Percentiles rank a stretch among this genome's conserved stretches.
Conservation (phyloP, 768 basidiomycete species). For the Omphalotus guepiniiformis region DNA sequence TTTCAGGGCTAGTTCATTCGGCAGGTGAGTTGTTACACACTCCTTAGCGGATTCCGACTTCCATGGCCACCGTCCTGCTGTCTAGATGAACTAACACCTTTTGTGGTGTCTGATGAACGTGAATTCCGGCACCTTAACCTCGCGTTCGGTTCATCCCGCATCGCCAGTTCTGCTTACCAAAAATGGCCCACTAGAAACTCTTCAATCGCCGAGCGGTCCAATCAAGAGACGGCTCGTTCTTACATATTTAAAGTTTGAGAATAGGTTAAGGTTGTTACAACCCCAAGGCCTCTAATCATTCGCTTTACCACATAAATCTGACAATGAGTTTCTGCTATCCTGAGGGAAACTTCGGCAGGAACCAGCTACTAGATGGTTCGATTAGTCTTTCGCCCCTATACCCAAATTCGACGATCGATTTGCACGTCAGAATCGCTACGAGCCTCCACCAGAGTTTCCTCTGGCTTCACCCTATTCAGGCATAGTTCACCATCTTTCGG, state of each 20-base stretch:
- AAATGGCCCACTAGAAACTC: slow-evolving; percentile 81
- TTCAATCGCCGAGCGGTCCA: slow-evolving; percentile 80
- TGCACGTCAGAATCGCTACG: slow-evolving; percentile 95
- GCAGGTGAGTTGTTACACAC: slow-evolving; percentile 89
- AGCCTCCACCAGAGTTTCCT: slow-evolving; percentile 96
- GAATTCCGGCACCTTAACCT: slow-evolving; percentile 77
- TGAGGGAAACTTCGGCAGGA: slow-evolving; percentile 87
- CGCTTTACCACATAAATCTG: slow-evolving; percentile 72
- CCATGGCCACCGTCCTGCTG: slow-evolving; percentile 87
- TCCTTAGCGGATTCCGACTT: slow-evolving; percentile 84
- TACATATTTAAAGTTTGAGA: slow-evolving; percentile 83
- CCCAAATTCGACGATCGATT: slow-evolving; percentile 94
- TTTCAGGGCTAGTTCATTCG: slow-evolving; percentile 90
- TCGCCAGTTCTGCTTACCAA: slow-evolving; percentile 68
- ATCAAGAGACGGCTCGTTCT: slow-evolving; percentile 80
- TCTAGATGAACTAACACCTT: slow-evolving; percentile 85
- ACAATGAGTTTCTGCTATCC: slow-evolving; percentile 51
- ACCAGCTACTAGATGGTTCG: slow-evolving; percentile 93
- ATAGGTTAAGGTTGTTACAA: slow-evolving; percentile 85
- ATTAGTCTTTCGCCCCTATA: slow-evolving; percentile 97
- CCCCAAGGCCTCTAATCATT: slow-evolving; percentile 92
- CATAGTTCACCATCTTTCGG: slow-evolving; percentile 92
- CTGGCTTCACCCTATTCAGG: slow-evolving; percentile 84
- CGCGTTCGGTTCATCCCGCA: slow-evolving; percentile 67
- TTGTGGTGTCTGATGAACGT: slow-evolving; percentile 84